phyloP scores from a whole-genome alignment of 2,329 filamentous ascomycete species.

The Calonectria henricotiae region DNA sequence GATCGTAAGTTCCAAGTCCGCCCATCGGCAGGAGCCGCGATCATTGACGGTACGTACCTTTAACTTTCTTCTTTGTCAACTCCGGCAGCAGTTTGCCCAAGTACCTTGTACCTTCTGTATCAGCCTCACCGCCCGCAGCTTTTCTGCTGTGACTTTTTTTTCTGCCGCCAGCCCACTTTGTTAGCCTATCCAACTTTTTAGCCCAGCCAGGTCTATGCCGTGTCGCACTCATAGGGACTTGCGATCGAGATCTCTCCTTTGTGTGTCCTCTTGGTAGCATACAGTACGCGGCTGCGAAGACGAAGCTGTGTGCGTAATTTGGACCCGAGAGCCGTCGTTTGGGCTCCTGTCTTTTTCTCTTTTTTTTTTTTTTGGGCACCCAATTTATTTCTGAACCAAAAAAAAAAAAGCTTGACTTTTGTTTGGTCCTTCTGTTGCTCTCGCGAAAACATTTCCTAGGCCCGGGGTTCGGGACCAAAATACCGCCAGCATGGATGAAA shows the following conservation, averaged over 20 bases:
- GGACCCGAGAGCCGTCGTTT: not conserved
- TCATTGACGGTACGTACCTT: conserved; percentile 19
- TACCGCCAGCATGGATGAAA: conserved; percentile 76
- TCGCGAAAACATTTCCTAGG: conserved; percentile 3
- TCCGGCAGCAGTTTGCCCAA: not conserved
- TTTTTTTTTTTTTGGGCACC: too few species aligned
- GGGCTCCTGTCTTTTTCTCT: not conserved
- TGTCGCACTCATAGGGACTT: conserved; percentile 46
- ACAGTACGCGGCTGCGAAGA: conserved; percentile 29
- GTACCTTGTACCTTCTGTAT: not conserved
- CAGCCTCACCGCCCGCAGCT: conserved; percentile 46
- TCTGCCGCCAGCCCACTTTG: conserved; percentile 53
- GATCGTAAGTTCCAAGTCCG: conserved; percentile 36
- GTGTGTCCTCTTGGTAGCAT: conserved; percentile 38
- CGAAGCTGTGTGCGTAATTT: conserved; percentile 25
- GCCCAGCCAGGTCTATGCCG: conserved; percentile 44
- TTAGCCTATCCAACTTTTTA: conserved; percentile 46
- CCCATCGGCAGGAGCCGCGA: conserved; percentile 47
- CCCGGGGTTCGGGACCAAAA: conserved; percentile 35
- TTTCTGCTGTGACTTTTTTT: conserved; percentile 46
- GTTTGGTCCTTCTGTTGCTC: not conserved
- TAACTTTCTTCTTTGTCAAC: not conserved
- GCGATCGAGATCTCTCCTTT: conserved; percentile 43
- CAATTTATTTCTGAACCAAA: not conserved
- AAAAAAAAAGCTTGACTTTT: not conserved